Evolutionary conservation across 768 basidiomycete genomes (phyloP).

Genomic region (Tylopilus subfusipes): DNA sequence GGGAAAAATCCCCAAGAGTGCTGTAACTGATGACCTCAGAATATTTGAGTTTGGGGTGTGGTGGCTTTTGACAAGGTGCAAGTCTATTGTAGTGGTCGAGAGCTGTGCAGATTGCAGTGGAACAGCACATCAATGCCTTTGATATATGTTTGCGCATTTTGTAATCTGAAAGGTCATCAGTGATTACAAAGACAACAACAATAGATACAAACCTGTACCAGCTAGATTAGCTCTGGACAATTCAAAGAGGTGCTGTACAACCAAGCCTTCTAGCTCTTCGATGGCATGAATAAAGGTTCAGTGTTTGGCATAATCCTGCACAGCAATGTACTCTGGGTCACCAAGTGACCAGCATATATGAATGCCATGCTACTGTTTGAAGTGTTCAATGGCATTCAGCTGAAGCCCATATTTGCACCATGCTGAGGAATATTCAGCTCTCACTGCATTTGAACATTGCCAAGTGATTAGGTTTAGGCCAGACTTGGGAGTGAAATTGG

Average conservation of each 20-base stretch:
- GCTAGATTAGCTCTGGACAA: not conserved
- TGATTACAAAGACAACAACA: too few relatives aligned
- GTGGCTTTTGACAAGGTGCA: not conserved
- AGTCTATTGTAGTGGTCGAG: not conserved
- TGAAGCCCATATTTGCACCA: not conserved
- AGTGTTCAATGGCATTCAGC: not conserved
- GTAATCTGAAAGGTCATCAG: not conserved
- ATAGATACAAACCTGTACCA: not conserved
- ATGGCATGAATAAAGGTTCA: not conserved
- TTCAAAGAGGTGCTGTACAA: not conserved
- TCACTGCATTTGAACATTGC: not conserved
- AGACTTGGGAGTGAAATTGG: not conserved
- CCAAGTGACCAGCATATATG: not conserved
- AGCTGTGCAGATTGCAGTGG: not conserved
- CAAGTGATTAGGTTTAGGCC: not conserved
- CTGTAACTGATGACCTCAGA: not conserved
- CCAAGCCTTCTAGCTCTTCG: not conserved
- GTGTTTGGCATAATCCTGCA: not conserved
- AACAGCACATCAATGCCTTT: not conserved
- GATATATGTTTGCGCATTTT: constrained; percentile 1
- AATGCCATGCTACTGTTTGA: not conserved
- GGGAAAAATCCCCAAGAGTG: not conserved
- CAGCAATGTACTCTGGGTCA: not conserved
- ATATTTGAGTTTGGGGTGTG: not conserved
- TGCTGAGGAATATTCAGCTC: not conserved